Evolutionary conservation across 768 basidiomycete genomes (phyloP).

Genomic region (Pulveroboletus sp.): DNA sequence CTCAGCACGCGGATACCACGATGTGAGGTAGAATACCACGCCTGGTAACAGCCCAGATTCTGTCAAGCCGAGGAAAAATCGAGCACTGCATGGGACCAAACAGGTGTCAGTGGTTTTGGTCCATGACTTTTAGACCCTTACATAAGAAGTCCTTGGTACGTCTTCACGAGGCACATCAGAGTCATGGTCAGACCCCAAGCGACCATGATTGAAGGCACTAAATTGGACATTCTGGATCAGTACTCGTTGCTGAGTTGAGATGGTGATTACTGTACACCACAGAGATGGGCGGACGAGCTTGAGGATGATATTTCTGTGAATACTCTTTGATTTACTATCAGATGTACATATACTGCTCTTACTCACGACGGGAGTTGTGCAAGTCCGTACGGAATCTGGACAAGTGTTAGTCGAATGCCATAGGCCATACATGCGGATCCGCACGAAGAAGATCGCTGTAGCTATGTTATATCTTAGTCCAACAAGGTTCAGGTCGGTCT

Average conservation of each 20-base stretch:
- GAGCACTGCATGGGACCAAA: slow-evolving; percentile 21
- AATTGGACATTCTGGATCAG: slow-evolving; percentile 12
- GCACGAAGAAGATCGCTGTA: slow-evolving; percentile 37
- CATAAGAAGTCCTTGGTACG: slow-evolving; percentile 25
- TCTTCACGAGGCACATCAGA: slow-evolving; percentile 35
- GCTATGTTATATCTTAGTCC: slow-evolving; percentile 36
- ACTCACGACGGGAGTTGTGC: slow-evolving; percentile 39
- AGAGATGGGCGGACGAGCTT: slow-evolving; percentile 31
- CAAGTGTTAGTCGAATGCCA: not conserved
- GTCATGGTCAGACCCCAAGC: slow-evolving; percentile 36
- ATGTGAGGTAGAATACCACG: slow-evolving; percentile 40
- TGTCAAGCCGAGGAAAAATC: slow-evolving; percentile 42
- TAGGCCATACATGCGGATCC: not conserved
- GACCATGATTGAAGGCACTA: slow-evolving; percentile 36
- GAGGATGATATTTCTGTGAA: slow-evolving; percentile 33
- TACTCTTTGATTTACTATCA: not conserved
- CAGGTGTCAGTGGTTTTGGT: not conserved
- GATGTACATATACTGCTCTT: not conserved
- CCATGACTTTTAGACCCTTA: slow-evolving; percentile 13
- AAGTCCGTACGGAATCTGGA: slow-evolving; percentile 33
- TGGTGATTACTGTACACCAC: slow-evolving; percentile 24
- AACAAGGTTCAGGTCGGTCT: slow-evolving; percentile 31
- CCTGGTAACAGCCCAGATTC: slow-evolving; percentile 43
- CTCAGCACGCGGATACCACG: slow-evolving; percentile 57
- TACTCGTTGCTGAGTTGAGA: not conserved